These are phyloP conservation scores for Lactarius indigo DNA, from an alignment of 768 basidiomycete genomes.

Conservation along the genomic window DNA sequence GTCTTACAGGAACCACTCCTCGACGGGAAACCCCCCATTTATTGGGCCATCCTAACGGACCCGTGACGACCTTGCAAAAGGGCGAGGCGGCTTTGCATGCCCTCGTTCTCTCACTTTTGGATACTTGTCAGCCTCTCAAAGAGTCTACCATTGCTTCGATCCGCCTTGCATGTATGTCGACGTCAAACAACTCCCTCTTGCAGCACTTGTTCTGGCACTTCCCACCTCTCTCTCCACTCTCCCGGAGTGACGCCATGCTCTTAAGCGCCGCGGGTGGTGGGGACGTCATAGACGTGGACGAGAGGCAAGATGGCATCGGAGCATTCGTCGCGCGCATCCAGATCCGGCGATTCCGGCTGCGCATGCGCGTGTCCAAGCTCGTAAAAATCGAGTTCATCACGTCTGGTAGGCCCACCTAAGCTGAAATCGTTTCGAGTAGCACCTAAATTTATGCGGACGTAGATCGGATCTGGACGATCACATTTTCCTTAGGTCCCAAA, in stretches of 20 bases:
- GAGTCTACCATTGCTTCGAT: slow-evolving; percentile 40
- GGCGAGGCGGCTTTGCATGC: slow-evolving; percentile 14
- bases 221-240: slow-evolving; percentile 48
- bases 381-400: slow-evolving; percentile 67
- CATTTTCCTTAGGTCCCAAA: slow-evolving; percentile 34
- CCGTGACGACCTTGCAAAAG: slow-evolving; percentile 23
- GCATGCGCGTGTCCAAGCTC: slow-evolving; percentile 57
- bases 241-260: slow-evolving; percentile 48
- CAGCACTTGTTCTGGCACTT: slow-evolving; percentile 50
- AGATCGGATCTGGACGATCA: slow-evolving; percentile 59
- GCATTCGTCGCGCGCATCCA: slow-evolving; percentile 52
- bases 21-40: slow-evolving; percentile 61
- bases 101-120: slow-evolving; percentile 49
- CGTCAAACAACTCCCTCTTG: slow-evolving; percentile 57
- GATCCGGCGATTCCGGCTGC: slow-evolving; percentile 59
- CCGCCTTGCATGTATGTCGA: slow-evolving; percentile 61
- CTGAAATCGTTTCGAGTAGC: no score
- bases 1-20: slow-evolving; percentile 61
- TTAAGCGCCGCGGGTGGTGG: slow-evolving; percentile 42
- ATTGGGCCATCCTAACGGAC: slow-evolving; percentile 69
- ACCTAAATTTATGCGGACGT: neutral
- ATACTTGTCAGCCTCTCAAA: slow-evolving; percentile 40
- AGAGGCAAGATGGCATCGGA: slow-evolving; percentile 37
- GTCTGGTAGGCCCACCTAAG: slow-evolving; percentile 35
- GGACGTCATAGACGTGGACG: slow-evolving; percentile 46